Evolutionary conservation across 202 grass and related monocot species (phyloP).

Genomic region (Carex arenaria): DNA sequence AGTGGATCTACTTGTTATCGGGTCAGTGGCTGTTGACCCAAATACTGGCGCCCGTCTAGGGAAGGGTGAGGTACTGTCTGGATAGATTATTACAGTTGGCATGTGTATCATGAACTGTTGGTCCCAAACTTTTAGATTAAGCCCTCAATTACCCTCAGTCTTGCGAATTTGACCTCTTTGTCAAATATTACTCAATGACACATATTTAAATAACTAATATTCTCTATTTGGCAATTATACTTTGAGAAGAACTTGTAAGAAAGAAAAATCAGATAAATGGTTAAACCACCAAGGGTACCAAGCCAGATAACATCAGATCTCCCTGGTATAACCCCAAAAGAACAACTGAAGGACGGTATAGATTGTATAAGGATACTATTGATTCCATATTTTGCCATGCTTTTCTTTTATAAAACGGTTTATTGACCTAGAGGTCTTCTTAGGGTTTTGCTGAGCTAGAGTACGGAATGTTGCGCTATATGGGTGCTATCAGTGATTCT

Average conservation of each 20-base stretch:
- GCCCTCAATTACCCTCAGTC: background rate
- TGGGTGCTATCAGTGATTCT: conserved; percentile 85
- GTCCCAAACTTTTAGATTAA: background rate
- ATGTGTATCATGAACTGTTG: background rate
- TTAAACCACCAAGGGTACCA: background rate
- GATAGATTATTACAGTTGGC: background rate
- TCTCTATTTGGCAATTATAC: background rate
- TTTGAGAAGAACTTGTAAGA: background rate
- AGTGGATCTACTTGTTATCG: conserved; percentile 88
- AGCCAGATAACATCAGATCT: background rate
- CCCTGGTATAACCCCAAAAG: background rate
- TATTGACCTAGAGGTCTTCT: background rate
- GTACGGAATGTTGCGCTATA: conserved; percentile 92
- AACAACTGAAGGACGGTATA: background rate
- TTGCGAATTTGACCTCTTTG: background rate
- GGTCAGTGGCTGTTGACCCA: conserved; percentile 91
- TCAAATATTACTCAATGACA: background rate
- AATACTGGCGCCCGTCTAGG: conserved; percentile 82
- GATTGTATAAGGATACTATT: background rate
- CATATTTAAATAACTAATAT: conserved; percentile 7
- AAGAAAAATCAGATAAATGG: background rate
- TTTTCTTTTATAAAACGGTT: background rate
- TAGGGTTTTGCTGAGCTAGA: conserved; percentile 95
- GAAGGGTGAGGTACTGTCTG: conserved; percentile 79
- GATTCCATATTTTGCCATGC: background rate